Conservation (phyloP, 768 basidiomycete species). For the Mycena polygramma region DNA sequence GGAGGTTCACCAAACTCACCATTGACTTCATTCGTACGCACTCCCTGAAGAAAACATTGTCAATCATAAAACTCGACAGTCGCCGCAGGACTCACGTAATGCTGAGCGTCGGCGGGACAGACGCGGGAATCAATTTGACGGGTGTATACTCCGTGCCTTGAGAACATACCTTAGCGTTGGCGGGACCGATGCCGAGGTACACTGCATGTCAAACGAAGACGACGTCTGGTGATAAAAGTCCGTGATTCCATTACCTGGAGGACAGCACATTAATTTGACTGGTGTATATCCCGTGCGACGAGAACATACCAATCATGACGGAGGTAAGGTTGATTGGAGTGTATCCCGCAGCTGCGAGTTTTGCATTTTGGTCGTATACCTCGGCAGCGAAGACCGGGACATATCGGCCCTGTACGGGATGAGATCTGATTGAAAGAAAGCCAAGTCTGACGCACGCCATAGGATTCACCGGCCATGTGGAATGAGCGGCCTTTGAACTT, state of each 20-base stretch:
- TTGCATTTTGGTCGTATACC: constrained; percentile 62
- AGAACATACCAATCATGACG: constrained; percentile 59
- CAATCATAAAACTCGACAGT: too few relatives aligned
- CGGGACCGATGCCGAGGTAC: constrained; percentile 56
- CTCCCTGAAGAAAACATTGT: constrained; percentile 43
- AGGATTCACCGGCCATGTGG: constrained; percentile 72
- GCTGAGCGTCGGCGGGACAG: constrained; percentile 51
- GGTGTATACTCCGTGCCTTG: too few relatives aligned
- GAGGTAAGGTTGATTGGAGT: constrained; percentile 65
- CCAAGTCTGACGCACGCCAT: constrained; percentile 54
- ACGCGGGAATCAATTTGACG: too few relatives aligned
- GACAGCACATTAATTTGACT: too few relatives aligned
- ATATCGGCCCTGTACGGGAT: constrained; percentile 58
- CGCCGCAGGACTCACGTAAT: constrained; percentile 47
- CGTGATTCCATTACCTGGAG: constrained; percentile 59
- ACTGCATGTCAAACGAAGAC: constrained; percentile 62
- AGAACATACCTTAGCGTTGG: too few relatives aligned
- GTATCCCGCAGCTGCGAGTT: constrained; percentile 54
- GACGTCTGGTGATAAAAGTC: constrained; percentile 54
- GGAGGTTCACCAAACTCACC: too few relatives aligned
- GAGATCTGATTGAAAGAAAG: not conserved
- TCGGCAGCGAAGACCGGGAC: constrained; percentile 63
- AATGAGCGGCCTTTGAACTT: constrained; percentile 77
- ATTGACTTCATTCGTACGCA: constrained; percentile 60
- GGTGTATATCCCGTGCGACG: too few relatives aligned